Evolutionary conservation across 331 rosid species (phyloP).

Genomic region (Saraca asoca): DNA sequence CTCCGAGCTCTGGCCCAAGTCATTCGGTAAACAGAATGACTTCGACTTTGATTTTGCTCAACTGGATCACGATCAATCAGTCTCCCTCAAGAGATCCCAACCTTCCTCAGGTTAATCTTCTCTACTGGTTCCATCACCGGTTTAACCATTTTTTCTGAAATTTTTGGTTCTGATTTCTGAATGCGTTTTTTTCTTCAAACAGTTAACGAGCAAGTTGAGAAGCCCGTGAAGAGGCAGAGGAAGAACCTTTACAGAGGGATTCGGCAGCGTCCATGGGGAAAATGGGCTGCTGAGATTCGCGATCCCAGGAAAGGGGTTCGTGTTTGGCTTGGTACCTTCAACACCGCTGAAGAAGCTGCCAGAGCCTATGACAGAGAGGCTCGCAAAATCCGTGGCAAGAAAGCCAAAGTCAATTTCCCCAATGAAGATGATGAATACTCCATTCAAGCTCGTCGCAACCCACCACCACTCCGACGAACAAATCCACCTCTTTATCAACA

Average conservation of each 20-base stretch:
- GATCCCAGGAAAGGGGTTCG: constrained; percentile 96
- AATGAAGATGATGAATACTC: constrained; percentile 56
- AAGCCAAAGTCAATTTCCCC: constrained; percentile 96
- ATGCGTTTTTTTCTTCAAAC: constrained; percentile 30
- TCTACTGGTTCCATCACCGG: background rate
- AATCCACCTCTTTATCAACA: constrained; percentile 35
- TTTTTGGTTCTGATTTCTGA: constrained; percentile 5
- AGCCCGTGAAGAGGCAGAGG: constrained; percentile 77
- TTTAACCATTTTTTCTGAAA: no score
- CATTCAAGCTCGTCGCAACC: constrained; percentile 29
- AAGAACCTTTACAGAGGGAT: constrained; percentile 90
- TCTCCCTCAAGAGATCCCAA: constrained; percentile 38
- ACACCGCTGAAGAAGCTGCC: constrained; percentile 96
- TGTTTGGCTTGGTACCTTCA: constrained; percentile 96
- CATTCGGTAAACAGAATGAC: constrained; percentile 38
- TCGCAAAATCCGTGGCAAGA: constrained; percentile 84
- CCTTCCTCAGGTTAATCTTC: constrained; percentile 50
- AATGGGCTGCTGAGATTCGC: constrained; percentile 99
- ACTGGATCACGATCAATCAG: background rate
- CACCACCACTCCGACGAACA: background rate
- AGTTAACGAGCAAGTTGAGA: constrained; percentile 53
- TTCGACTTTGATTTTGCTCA: constrained; percentile 24
- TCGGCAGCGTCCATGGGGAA: constrained; percentile 98
- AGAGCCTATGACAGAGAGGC: constrained; percentile 94
- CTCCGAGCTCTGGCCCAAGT: constrained; percentile 67